Evolutionary conservation across 371 early-diverging fungal genomes (phyloP), one percentile per base, ranked within the genome.

Genomic region (Circinella umbellata): DNA sequence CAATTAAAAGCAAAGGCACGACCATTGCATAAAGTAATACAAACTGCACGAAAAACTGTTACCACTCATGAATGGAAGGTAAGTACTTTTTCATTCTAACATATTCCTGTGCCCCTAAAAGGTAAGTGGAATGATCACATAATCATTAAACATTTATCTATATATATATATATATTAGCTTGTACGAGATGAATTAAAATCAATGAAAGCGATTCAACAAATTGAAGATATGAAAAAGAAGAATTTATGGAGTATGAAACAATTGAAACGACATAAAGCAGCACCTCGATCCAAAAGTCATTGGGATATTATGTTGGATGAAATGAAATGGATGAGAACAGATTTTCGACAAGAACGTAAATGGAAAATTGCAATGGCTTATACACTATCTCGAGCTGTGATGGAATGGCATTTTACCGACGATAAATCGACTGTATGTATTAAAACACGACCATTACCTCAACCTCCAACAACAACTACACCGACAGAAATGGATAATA

Each of bases 281-380:
- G 88, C 90, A 34, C 82, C 89, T n/a, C 77, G 96, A 54, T 78
- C 86, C 18, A 93, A 94, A 61, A 90, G 93, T 0, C 95, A 95
- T 66, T 94, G 96, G 95, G 97, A 97, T 76, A 86, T 87, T 57
- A 69, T 96, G 49, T 71, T 98, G 65, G 94, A 94, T 64, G 96
- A 96, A 69, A 93, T 95, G 95, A 86, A 83, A 76, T 96, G 96
- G 96, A 83, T 93, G 85, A 85, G 89, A 20, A 91, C 88, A 1
- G 97, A 97, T 72, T 95, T 93, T 75, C 86, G 88, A 64, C 92
- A 96, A 69, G 96, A 96, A 75, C 85, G 92, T 38, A 91, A 90
- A 69, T 91, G 94, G 93, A 95, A 94, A 73, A 83, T 92, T 39
- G 94, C 93, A 7, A 86, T 87, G 67, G 93, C 95, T 1, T 91